Evolutionary conservation across 345 rosid species (phyloP), one percentile per base, ranked within the genome.

Genomic region (Xanthoceras sorbifolium): DNA sequence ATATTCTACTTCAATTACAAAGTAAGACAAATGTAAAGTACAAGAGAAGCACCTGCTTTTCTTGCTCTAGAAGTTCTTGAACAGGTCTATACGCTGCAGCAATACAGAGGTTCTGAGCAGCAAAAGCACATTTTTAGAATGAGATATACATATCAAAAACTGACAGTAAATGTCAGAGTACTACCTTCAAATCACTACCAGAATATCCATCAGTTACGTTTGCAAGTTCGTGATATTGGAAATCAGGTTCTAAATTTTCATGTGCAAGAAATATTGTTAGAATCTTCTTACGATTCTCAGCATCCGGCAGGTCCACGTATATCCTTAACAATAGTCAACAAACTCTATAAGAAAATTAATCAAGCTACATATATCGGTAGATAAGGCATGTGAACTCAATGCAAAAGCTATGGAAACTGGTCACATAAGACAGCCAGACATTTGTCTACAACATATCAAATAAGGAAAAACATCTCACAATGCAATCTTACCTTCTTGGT

Each of bases 51-150:
- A 90, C 98, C 97, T 86, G 83, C 75, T 77, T 89, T 89, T 92
- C 99, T 70, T 86, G 84, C 79, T 91, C 95, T 70, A 94, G 75
- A 83, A 97, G 86, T 80, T 97, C 98, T 82, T 97, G 97, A n/a
- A 94, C 97, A 28, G 99, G 99, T 78, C 93, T 85, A 86, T 97
- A 97, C 20, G 99, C 97, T 79, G 98, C 97, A 54, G 99, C 97
- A 69, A 94, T 86, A 82, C 98, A 97, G 48, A 97, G 93, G 82
- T 97, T 97, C 98, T 97, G 88, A 77, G 71, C 61, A 79, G 55
- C 32, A 71, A 76, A 73, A 79, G 69, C 22, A 71, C 5, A n/a
- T 63, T n/a, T n/a, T n/a, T n/a, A n/a, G 29, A 67, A 34, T 38
- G 31, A 81, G 79, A 46, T 67, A 5, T 40, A 36, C 31, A 79